Conservation (phyloP, 345 rosid genomes). For the Citrus sp. region DNA sequence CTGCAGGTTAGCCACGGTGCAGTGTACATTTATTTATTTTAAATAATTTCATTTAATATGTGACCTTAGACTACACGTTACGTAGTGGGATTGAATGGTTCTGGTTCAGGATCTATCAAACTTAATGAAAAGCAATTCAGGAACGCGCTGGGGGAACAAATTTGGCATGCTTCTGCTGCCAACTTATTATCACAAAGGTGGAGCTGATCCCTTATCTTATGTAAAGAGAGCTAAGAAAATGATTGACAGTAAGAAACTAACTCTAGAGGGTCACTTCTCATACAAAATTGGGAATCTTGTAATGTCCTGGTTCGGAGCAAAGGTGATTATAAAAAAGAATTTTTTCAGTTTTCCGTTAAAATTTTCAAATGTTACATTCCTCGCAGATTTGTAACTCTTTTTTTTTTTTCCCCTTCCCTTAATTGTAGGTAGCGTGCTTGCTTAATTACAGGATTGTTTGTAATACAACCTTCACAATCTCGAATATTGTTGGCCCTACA, state of each 20-base stretch:
- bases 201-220: conserved; percentile 31
- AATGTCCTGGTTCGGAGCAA: conserved; percentile 43
- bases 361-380: background rate
- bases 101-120: conserved; percentile 32
- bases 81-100: background rate
- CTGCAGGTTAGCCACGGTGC: conserved; percentile 30
- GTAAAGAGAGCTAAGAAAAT: conserved; percentile 48
- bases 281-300: conserved; percentile 32
- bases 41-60: background rate
- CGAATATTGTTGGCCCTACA: conserved; percentile 50
- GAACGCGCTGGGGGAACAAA: conserved; percentile 50
- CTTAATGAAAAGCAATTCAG: conserved; percentile 27
- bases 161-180: conserved; percentile 56
- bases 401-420: background rate
- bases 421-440: conserved; percentile 36
- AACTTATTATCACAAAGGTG: conserved; percentile 24
- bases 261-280: conserved; percentile 51
- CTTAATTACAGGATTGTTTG: conserved; percentile 50
- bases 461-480: conserved; percentile 50
- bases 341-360: background rate
- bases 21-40: too few relatives aligned
- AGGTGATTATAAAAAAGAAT: conserved; percentile 22
- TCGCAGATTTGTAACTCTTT: background rate
- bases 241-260: conserved; percentile 47
- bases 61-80: background rate